Base-by-base conservation (phyloP, 345 rosid genomes). In the Limnanthes douglasii region DNA sequence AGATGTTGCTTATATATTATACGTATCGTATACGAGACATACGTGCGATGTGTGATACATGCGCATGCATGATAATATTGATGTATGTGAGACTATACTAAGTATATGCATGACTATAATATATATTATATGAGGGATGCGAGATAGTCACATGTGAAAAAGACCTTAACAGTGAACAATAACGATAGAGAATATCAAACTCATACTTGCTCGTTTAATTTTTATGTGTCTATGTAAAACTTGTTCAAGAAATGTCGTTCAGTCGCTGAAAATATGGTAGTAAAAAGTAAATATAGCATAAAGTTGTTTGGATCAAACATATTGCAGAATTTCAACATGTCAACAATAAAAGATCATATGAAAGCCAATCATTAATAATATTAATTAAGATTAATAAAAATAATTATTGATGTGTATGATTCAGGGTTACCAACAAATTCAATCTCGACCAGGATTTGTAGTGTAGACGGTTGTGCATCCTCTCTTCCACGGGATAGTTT, bases 401-500 rank as follows among this genome's bases (percentile, higher is more conserved):
- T 41, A 24, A 37, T 18, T 23, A 72, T 92, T 64, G 21, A 90
- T 95, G 71, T 69, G 86, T 79, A 90, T 34, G 75, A 64, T 65
- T 90, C 95, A 7, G 95, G 95, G 54, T 58, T 77, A 60, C 49
- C 64, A 52, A 77, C 70, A 74, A 62, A 72, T 44, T 95, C 98
- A 61, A 84, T 72, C 44, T 83, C 98, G 46, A 77, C 92, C 47
- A 90, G 66, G 51, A 90, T 90, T 48, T 90, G 98, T 59, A 90
- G 61, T 16, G 95, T 95, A 48, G 92, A 90, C 46, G 84, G 58
- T 53, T 84, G 95, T 3, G 94, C 95, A 59, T 94, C 95, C 70
- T 77, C 95, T 56, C 75, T 50, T 94, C 98, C 50, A 90, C 94
- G 23, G 98, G 98, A 71, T 84, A 90, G 62, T 84, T 84, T 41